phyloP scores from a whole-genome alignment of 2,329 filamentous ascomycete genomes.

The Cladophialophora immunda region DNA sequence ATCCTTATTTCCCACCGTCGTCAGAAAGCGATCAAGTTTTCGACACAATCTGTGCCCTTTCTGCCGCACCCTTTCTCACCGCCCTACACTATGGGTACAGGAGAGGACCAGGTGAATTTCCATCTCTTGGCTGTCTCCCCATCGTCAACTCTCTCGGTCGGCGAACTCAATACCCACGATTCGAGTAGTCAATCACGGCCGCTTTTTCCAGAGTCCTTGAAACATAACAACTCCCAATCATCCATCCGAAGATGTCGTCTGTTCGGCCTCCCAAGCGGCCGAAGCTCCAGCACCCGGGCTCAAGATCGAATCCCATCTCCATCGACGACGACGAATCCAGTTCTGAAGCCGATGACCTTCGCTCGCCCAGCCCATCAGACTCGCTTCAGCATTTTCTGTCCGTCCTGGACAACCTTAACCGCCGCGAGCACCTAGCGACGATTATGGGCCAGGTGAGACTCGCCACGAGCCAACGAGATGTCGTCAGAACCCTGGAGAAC shows the following conservation, averaged over 20 bases:
- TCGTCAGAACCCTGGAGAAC: background rate
- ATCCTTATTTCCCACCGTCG: background rate
- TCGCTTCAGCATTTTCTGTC: background rate
- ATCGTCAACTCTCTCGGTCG: no score
- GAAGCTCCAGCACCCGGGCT: background rate
- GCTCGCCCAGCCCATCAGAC: background rate
- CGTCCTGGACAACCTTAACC: background rate
- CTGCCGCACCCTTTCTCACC: background rate
- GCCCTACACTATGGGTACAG: background rate
- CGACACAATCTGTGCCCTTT: background rate
- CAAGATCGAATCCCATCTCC: background rate
- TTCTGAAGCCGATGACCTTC: background rate
- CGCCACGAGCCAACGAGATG: background rate
- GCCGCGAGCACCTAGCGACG: background rate
- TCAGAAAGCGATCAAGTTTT: background rate
- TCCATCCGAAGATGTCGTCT: slow-evolving; percentile 1
- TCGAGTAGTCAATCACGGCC: background rate
- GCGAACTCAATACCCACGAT: background rate
- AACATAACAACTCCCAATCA: background rate
- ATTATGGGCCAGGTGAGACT: background rate
- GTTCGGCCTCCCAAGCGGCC: background rate
- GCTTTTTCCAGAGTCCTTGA: no score
- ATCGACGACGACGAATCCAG: background rate
- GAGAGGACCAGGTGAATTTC: background rate
- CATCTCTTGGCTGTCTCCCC: background rate